Percentiles rank a stretch among this genome's conserved stretches.
These are phyloP conservation scores for Suhomyces xylopsoci DNA, from an alignment of 805 yeast genomes.

Conservation along the genomic window DNA sequence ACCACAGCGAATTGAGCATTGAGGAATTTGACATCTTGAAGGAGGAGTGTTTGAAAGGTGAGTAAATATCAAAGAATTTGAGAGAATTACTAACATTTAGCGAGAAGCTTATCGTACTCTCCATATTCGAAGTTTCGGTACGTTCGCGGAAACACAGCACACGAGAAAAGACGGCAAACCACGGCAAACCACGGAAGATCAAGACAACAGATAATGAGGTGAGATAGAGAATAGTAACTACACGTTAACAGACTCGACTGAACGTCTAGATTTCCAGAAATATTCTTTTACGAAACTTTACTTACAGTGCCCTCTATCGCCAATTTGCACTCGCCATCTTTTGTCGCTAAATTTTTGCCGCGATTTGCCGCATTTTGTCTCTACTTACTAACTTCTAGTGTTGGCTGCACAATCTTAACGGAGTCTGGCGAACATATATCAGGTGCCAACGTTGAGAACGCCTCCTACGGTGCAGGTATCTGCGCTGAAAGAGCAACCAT, in stretches of 20 bases:
- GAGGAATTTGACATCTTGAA: conserved; percentile 24
- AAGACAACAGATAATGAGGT: not conserved
- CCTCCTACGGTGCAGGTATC: conserved; percentile 67
- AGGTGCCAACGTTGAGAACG: conserved; percentile 94
- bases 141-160: conserved; percentile 13
- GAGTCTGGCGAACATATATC: conserved; percentile 43
- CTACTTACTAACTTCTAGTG: conserved; percentile 41
- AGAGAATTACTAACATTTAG: conserved; percentile 30
- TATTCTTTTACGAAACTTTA: not conserved
- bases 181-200: too few species aligned
- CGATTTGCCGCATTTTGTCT: not conserved
- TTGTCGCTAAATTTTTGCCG: not conserved
- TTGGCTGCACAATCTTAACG: conserved; percentile 74
- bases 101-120: conserved; percentile 53
- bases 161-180: not conserved
- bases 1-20: conserved; percentile 17
- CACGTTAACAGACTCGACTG: not conserved
- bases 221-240: not conserved
- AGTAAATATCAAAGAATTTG: conserved; percentile 5
- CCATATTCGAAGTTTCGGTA: conserved; percentile 70
- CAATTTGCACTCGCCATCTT: not conserved
- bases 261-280: not conserved
- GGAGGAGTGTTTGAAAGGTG: conserved; percentile 24
- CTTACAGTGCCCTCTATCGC: not conserved
- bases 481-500: conserved; percentile 42